A percentile compares a stretch with the other conserved stretches of the same genome.
These are phyloP conservation scores for Plantago coronopus DNA, from an alignment of 305 asterid genomes.

Conservation along the genomic window DNA sequence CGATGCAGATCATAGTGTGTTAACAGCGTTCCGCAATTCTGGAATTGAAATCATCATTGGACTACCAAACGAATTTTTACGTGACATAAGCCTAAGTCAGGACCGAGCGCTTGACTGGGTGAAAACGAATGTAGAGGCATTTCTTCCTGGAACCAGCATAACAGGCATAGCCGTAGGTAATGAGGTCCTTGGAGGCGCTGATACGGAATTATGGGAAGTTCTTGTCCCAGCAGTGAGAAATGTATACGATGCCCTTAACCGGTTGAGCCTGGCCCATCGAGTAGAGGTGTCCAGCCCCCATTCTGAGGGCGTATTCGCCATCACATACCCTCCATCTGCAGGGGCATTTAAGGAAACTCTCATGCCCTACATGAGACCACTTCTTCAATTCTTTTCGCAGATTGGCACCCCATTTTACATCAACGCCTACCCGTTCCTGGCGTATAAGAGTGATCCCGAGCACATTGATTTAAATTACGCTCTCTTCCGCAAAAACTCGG, in stretches of 20 bases:
- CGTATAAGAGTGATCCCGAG: slow-evolving; percentile 56
- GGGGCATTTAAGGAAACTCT: slow-evolving; percentile 72
- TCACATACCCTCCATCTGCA: slow-evolving; percentile 75
- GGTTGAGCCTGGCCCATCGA: slow-evolving; percentile 29
- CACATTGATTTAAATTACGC: slow-evolving; percentile 69
- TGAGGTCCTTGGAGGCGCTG: slow-evolving; percentile 57
- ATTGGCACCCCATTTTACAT: slow-evolving; percentile 76
- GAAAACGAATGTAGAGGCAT: slow-evolving; percentile 56
- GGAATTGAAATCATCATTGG: slow-evolving; percentile 66
- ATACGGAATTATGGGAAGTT: slow-evolving; percentile 57
- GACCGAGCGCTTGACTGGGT: slow-evolving; percentile 64
- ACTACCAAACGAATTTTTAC: slow-evolving; percentile 45
- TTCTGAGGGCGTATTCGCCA: slow-evolving; percentile 64
- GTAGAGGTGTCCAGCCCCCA: slow-evolving; percentile 87
- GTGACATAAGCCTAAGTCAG: slow-evolving; percentile 43
- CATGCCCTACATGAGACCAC: slow-evolving; percentile 71
- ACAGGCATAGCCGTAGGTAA: slow-evolving; percentile 79
- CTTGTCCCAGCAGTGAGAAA: slow-evolving; percentile 66
- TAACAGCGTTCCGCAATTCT: slow-evolving; percentile 50
- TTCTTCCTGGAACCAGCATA: slow-evolving; percentile 53
- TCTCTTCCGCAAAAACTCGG: slow-evolving; percentile 37
- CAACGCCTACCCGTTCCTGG: slow-evolving; percentile 75
- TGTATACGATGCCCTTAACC: slow-evolving; percentile 58
- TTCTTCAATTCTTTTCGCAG: slow-evolving; percentile 57
- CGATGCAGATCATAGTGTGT: slow-evolving; percentile 49